Evolutionary conservation across 2,329 filamentous ascomycete genomes (phyloP).

Genomic region (Aspergillus ustus): DNA sequence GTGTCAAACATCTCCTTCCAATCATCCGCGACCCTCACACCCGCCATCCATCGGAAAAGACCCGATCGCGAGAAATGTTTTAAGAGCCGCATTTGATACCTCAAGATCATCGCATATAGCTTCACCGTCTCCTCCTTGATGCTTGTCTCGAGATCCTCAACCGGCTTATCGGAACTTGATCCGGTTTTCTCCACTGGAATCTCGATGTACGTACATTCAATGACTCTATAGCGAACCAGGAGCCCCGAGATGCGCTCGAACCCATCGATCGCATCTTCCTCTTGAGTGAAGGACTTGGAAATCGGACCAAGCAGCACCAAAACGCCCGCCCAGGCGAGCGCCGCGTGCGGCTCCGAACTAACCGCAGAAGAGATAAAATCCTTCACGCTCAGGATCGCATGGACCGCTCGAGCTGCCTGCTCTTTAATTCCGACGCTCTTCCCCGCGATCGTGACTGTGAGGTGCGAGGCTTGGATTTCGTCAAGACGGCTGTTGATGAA

Average conservation of each 20-base stretch:
- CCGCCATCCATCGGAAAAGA: neutral
- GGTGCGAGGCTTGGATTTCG: neutral
- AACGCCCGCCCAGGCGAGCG: conserved; percentile 24
- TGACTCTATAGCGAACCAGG: neutral
- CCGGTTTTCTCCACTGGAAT: neutral
- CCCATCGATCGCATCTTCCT: conserved; percentile 14
- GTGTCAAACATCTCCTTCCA: conserved; percentile 7
- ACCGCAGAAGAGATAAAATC: conserved; percentile 13
- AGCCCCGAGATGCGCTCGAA: conserved; percentile 6
- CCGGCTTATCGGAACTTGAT: neutral
- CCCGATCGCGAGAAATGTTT: neutral
- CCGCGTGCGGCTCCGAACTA: conserved; percentile 21
- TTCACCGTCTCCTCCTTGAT: neutral
- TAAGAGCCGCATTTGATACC: neutral
- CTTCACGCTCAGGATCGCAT: conserved; percentile 15
- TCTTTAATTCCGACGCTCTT: neutral
- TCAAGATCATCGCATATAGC: neutral
- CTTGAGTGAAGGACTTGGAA: conserved; percentile 10
- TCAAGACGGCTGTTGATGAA: neutral
- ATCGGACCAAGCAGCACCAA: conserved; percentile 14
- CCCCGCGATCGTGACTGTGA: neutral
- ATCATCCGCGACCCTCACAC: neutral
- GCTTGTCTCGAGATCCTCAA: neutral
- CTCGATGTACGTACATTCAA: neutral
- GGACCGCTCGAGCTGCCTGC: neutral